Conservation (phyloP, 2,329 filamentous ascomycete species). For the Exophiala xenobiotica region DNA sequence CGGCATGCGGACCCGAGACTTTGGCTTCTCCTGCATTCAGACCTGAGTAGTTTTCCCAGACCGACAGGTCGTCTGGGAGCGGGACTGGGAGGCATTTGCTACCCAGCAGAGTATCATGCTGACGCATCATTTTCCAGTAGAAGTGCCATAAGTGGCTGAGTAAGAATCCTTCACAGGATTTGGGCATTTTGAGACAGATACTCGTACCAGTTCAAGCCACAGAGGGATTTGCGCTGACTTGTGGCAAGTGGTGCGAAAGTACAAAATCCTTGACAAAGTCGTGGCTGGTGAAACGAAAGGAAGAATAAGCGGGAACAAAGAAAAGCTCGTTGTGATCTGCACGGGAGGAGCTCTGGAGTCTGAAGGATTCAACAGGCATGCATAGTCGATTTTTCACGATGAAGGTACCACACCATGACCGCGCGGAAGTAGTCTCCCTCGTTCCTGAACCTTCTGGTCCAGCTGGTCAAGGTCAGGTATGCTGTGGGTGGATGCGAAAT, state of each 20-base stretch:
- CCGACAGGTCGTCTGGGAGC: no score
- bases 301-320: not conserved
- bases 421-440: not conserved
- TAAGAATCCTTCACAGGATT: no score
- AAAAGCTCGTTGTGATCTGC: not conserved
- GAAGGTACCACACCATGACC: not conserved
- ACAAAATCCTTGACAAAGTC: not conserved
- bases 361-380: not conserved
- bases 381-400: not conserved
- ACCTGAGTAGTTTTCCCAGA: no score
- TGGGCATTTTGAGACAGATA: no score
- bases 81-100: no score
- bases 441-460: not conserved
- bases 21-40: no score
- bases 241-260: not conserved
- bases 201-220: not conserved
- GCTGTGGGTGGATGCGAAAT: not conserved
- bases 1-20: no score
- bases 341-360: not conserved
- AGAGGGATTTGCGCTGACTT: no score
- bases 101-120: no score
- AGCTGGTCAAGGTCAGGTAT: not conserved
- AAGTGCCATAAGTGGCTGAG: no score
- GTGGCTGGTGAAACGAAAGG: not conserved
- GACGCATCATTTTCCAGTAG: no score